Evolutionary conservation across 139 green algal species (phyloP), one percentile per base, ranked within the genome.

Genomic region (Chlorella sp.): DNA sequence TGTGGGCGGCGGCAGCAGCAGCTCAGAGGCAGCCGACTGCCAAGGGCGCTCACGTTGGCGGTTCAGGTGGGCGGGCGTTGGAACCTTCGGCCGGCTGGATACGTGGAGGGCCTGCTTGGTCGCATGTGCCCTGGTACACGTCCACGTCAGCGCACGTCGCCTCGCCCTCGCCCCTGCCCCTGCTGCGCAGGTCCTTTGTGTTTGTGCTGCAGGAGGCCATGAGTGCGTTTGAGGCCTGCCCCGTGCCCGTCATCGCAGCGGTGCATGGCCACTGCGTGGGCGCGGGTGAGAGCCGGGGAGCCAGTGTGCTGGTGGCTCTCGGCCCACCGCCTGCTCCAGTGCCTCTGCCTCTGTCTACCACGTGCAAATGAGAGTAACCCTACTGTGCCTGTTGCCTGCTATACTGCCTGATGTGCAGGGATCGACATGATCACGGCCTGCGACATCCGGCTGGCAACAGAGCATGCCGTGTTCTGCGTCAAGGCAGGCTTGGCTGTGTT

Each of bases 391-490:
- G 22, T 16, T 60, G 51, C 51, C 14, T 3, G 24, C 51, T 16
- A 20, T 24, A 11, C 51, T 60, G 11, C 51, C 51, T 60, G 14
- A 11, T 24, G 51, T 11, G 46, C 51, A 60, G 96, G 95, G 2
- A 80, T 99, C 26, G 95, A 99, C 88, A 82, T 98, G 2, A 85
- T 95, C 40, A 95, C 94, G 5, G 96, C 96, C 7, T 95, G 89
- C 72, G 96, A 99, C 89, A 87, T 99, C 28, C 88, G 96, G 4
- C 84, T 95, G 36, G 94, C 58, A 28, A 93, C 88, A 54, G 19
- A 34, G 1, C 88, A 95, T 58, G 94, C 96, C 0, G 85, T 54
- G 5, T 97, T 99, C 88, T 94, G 89, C 69, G 95, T 99, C 72
- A 99, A 99, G 90, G 93, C 93, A 72, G 11, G 80, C 20, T 36